Evolutionary conservation across 306 rosid genomes (phyloP).

Genomic region (Urtica urens): DNA sequence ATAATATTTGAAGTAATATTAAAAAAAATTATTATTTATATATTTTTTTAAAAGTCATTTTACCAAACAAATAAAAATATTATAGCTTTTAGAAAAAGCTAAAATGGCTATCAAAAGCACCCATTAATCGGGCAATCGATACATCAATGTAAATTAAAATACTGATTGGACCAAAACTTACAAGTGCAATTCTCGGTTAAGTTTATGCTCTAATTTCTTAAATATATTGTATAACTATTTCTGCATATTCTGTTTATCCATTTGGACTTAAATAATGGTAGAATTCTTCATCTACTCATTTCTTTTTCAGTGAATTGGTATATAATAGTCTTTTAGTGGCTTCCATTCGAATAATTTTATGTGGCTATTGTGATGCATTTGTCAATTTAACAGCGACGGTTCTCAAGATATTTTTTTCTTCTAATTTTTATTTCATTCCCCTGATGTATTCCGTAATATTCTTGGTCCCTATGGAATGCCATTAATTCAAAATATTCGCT

Average conservation of each 20-base stretch:
- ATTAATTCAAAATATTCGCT: background rate
- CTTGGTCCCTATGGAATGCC: background rate
- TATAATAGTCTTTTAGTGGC: background rate
- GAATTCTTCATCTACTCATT: background rate
- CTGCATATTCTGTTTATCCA: too few species aligned
- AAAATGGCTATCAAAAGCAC: too few species aligned
- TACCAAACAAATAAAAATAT: too few species aligned
- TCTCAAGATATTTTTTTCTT: background rate
- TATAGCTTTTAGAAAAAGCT: too few species aligned
- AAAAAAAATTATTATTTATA: too few species aligned
- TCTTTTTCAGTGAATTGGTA: background rate
- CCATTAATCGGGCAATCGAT: too few species aligned
- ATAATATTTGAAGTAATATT: too few species aligned
- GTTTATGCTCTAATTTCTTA: slow-evolving; percentile 5
- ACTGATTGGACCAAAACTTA: background rate
- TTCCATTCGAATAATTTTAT: slow-evolving; percentile 9
- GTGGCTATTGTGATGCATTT: slow-evolving; percentile 1
- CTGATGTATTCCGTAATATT: background rate
- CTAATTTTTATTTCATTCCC: background rate
- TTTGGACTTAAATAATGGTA: background rate
- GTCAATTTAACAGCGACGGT: slow-evolving; percentile 2
- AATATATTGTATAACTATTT: background rate
- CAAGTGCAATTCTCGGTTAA: background rate
- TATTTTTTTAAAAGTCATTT: too few species aligned
- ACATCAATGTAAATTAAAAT: too few species aligned